Conservation (phyloP, 2,329 filamentous ascomycete genomes). For the Blastomyces silverae region DNA sequence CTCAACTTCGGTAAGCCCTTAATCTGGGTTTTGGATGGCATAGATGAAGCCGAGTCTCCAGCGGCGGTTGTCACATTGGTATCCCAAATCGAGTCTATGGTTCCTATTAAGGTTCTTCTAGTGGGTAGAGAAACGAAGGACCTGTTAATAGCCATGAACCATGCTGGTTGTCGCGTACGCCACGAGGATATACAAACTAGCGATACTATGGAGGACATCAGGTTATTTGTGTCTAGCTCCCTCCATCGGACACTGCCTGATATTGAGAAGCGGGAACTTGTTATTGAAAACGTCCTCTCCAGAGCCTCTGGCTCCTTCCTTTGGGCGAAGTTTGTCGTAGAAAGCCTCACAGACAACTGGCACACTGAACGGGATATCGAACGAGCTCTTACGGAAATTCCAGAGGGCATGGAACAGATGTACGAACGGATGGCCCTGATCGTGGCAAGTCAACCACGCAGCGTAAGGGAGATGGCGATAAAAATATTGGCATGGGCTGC, state of each 20-base stretch:
- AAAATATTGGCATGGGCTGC: slow-evolving; percentile 26
- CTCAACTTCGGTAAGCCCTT: slow-evolving; percentile 14
- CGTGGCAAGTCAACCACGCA: slow-evolving; percentile 16
- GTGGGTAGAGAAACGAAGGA: slow-evolving; percentile 17
- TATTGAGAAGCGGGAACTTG: slow-evolving; percentile 20
- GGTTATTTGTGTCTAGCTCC: slow-evolving; percentile 1
- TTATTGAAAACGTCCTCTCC: slow-evolving; percentile 30
- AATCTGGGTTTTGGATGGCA: slow-evolving; percentile 23
- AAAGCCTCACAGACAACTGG: slow-evolving; percentile 19
- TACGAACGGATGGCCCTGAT: slow-evolving; percentile 28
- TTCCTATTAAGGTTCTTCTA: slow-evolving; percentile 18
- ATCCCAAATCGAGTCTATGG: slow-evolving; percentile 14
- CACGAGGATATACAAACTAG: slow-evolving; percentile 15
- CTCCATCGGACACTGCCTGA: slow-evolving; percentile 10
- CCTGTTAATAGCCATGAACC: slow-evolving; percentile 11
- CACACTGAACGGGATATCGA: slow-evolving; percentile 21
- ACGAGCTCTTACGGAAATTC: slow-evolving; percentile 23
- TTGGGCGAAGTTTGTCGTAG: slow-evolving; percentile 29
- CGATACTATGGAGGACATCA: slow-evolving; percentile 14
- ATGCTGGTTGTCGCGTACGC: slow-evolving; percentile 6
- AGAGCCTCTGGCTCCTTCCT: slow-evolving; percentile 38
- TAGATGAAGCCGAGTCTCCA: slow-evolving; percentile 21
- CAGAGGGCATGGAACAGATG: slow-evolving; percentile 26
- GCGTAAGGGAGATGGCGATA: slow-evolving; percentile 18
- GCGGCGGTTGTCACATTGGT: slow-evolving; percentile 5